These are phyloP conservation scores for Hypoxylon sp. DNA, from an alignment of 2,329 filamentous ascomycete genomes.

Conservation along the genomic window DNA sequence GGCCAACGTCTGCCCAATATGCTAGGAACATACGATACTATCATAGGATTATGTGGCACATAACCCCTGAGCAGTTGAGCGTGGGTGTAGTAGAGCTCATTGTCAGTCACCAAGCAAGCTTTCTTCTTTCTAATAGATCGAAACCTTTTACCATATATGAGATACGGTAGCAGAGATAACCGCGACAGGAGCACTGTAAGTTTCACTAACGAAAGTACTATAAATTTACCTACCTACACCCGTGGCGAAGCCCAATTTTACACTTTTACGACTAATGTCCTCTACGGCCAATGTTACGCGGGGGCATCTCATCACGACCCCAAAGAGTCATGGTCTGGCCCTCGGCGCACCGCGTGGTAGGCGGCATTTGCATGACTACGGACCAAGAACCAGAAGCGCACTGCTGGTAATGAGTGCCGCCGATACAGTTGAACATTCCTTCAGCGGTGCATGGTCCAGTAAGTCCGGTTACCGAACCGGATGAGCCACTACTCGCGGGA, in stretches of 20 bases:
- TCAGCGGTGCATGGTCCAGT: constrained; percentile 52
- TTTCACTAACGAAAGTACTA: neutral
- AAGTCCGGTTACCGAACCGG: constrained; percentile 41
- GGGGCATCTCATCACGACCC: constrained; percentile 37
- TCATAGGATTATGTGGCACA: too few species aligned
- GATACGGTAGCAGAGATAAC: too few species aligned
- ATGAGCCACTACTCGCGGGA: constrained; percentile 21
- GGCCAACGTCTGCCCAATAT: too few species aligned
- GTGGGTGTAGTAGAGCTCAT: too few species aligned
- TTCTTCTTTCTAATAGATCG: too few species aligned
- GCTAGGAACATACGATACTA: too few species aligned
- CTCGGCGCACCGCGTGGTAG: constrained; percentile 49
- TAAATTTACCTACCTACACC: constrained; percentile 5
- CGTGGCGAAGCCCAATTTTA: neutral
- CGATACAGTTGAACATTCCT: constrained; percentile 55
- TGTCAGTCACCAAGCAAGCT: too few species aligned
- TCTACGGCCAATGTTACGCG: constrained; percentile 16
- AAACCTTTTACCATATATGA: too few species aligned
- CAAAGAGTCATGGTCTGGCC: constrained; percentile 50
- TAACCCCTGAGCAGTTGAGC: too few species aligned
- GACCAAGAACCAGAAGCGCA: constrained; percentile 54
- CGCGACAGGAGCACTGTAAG: neutral
- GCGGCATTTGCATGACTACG: constrained; percentile 47
- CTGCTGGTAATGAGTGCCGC: constrained; percentile 52
- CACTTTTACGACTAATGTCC: neutral